Conservation (phyloP, 495 filamentous ascomycete species). For the Podospora tetraspora region DNA sequence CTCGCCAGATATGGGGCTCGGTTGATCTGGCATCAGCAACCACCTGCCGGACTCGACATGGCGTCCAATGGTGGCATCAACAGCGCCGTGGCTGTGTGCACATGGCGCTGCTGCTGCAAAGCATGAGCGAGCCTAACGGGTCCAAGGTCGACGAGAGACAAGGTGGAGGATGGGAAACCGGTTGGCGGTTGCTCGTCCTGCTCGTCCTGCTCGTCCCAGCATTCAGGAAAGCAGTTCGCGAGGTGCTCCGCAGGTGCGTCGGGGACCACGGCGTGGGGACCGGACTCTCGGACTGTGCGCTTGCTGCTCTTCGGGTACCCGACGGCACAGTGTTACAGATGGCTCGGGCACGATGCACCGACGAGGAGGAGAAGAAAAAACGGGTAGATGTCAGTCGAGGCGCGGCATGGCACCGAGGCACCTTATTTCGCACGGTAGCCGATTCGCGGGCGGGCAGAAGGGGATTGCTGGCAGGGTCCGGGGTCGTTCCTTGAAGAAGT, state of each 20-base stretch:
- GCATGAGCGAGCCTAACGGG: neutral
- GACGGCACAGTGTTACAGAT: constrained; percentile 3
- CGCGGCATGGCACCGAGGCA: constrained; percentile 24
- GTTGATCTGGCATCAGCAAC: constrained; percentile 8
- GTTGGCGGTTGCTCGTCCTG: no score
- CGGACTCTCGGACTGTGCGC: neutral
- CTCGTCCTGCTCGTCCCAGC: neutral
- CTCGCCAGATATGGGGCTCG: constrained; percentile 5
- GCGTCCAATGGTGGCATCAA: constrained; percentile 2
- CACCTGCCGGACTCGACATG: neutral
- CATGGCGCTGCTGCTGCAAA: neutral
- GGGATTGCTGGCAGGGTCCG: constrained; percentile 21
- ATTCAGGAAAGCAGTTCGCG: neutral
- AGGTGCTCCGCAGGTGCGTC: neutral
- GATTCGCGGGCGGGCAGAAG: constrained; percentile 13
- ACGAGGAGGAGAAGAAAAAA: constrained; percentile 13
- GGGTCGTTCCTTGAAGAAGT: constrained; percentile 18
- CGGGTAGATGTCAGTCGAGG: constrained; percentile 22
- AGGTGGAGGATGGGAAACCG: neutral
- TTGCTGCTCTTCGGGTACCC: neutral
- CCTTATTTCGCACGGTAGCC: constrained; percentile 27
- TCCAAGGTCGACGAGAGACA: neutral
- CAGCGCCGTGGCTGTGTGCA: neutral
- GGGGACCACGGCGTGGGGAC: neutral
- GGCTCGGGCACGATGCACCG: constrained; percentile 12